Percentiles rank a stretch among this genome's conserved stretches.
Evolutionary conservation across 1,284 basidiomycete genomes (phyloP).

Genomic region (Leucocoprinus gongylophorus): DNA sequence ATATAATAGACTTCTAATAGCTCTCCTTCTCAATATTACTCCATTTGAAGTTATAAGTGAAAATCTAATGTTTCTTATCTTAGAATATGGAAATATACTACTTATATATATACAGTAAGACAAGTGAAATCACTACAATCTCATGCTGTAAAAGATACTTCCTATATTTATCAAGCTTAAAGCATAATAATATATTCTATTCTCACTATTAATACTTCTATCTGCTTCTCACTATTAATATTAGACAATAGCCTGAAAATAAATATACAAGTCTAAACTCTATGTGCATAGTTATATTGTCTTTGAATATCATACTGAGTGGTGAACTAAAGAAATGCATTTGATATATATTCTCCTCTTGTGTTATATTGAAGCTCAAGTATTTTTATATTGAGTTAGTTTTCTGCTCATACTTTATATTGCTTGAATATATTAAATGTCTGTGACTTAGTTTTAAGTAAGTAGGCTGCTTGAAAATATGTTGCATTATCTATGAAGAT

Average conservation of each 20-base stretch:
- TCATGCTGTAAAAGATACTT: too few species aligned
- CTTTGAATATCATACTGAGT: slow-evolving; percentile 11
- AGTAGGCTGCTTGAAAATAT: slow-evolving; percentile 17
- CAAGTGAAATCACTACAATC: too few species aligned
- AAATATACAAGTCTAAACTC: slow-evolving; percentile 18
- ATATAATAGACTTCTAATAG: too few species aligned
- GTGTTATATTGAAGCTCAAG: slow-evolving; percentile 25
- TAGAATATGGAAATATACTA: too few species aligned
- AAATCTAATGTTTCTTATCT: too few species aligned
- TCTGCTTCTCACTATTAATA: slow-evolving; percentile 5
- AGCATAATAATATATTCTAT: too few species aligned
- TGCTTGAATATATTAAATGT: too few species aligned
- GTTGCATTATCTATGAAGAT: slow-evolving; percentile 30
- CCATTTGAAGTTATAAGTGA: too few species aligned
- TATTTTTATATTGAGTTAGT: slow-evolving; percentile 22
- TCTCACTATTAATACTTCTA: too few species aligned
- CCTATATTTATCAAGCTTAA: too few species aligned
- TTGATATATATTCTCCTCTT: slow-evolving; percentile 13
- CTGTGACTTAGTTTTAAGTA: slow-evolving; percentile 28
- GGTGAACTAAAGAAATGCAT: neutral
- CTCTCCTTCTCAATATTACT: too few species aligned
- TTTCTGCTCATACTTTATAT: slow-evolving; percentile 27
- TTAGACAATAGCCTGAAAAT: slow-evolving; percentile 6
- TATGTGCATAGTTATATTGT: neutral
- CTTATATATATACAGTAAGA: too few species aligned